Evolutionary conservation across 2,329 filamentous ascomycete genomes (phyloP).

Genomic region (Trichoderma lentiforme): DNA sequence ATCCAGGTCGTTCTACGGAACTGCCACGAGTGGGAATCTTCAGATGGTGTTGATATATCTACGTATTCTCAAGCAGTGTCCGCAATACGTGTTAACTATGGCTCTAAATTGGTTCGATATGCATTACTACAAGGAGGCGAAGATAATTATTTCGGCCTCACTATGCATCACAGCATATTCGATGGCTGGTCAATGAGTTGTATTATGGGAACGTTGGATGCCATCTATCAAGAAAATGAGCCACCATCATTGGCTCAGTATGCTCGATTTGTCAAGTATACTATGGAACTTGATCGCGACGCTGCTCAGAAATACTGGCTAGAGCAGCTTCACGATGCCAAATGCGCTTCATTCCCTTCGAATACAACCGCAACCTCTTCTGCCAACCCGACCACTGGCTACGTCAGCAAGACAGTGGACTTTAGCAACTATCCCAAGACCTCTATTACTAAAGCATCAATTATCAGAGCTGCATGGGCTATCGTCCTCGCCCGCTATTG

Average conservation of each 20-base stretch:
- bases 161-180: constrained; percentile 12
- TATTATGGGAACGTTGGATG: neutral
- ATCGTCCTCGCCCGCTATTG: constrained; percentile 20
- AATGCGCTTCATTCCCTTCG: neutral
- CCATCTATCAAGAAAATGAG: constrained; percentile 17
- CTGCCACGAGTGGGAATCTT: neutral
- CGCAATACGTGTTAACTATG: neutral
- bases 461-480: constrained; percentile 25
- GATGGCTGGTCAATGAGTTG: constrained; percentile 12
- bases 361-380: neutral
- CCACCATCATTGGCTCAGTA: neutral
- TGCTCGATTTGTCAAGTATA: constrained; percentile 5
- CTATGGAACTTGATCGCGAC: neutral
- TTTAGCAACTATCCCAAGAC: neutral
- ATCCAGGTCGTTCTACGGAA: neutral
- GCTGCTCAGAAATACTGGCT: neutral
- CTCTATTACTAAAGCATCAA: constrained; percentile 18
- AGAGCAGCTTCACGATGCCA: neutral
- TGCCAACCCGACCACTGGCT: neutral
- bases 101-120: neutral
- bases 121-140: neutral
- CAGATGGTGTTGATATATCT: neutral
- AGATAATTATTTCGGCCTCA: neutral
- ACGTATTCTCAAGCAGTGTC: neutral
- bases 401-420: neutral